Evolutionary conservation across 306 rosid species (phyloP).

Genomic region (Citrullus mucosospermus): DNA sequence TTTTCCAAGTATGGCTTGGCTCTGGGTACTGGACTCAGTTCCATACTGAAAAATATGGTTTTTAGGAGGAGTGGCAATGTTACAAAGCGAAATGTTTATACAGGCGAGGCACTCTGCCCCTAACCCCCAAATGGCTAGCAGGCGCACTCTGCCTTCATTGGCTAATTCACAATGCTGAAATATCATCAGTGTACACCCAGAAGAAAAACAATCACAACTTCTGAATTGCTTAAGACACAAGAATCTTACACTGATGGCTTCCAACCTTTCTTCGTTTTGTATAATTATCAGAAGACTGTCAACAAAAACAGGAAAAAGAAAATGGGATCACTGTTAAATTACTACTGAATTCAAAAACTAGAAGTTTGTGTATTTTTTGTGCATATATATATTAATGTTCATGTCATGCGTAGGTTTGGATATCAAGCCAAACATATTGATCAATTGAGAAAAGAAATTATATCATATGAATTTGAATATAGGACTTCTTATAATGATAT

Average conservation of each 20-base stretch:
- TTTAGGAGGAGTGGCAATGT: neutral
- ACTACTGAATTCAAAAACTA: neutral
- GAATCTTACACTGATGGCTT: conserved; percentile 48
- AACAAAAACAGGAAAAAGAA: neutral
- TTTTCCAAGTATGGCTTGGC: neutral
- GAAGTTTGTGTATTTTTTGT: neutral
- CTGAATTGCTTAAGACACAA: conserved; percentile 22
- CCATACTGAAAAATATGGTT: neutral
- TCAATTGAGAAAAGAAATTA: neutral
- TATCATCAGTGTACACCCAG: neutral
- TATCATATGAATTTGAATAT: neutral
- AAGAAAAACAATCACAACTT: neutral
- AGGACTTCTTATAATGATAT: neutral
- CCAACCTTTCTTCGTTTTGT: conserved; percentile 52
- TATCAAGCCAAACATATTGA: neutral
- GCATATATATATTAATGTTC: neutral
- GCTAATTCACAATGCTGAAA: neutral
- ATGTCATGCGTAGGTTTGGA: neutral
- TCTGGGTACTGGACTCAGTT: conserved; percentile 1
- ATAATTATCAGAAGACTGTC: conserved; percentile 40
- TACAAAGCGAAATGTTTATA: conserved; percentile 4
- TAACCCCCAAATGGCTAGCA: neutral
- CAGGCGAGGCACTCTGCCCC: neutral
- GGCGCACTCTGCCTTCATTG: neutral
- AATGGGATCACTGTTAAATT: neutral